phyloP scores from a whole-genome alignment of 768 basidiomycete species.

The Tricholoma sp. region DNA sequence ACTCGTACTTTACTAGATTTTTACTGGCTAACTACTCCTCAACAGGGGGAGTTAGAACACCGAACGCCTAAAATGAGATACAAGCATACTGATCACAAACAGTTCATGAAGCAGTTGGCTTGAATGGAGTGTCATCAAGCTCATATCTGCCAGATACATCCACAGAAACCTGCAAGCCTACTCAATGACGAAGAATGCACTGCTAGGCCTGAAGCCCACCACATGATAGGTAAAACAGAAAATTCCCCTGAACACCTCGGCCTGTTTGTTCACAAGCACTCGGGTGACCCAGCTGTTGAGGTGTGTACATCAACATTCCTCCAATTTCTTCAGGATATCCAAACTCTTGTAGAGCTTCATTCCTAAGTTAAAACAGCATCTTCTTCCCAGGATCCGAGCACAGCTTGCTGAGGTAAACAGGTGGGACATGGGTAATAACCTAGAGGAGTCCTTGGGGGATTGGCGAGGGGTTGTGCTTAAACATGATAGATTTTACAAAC shows the following conservation, averaged over 20 bases:
- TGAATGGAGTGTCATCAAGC: slow-evolving; percentile 10
- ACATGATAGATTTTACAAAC: not conserved
- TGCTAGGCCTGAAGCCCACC: not conserved
- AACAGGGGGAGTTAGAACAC: slow-evolving; percentile 16
- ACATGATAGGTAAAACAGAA: not conserved
- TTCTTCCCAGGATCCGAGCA: not conserved
- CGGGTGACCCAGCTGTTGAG: slow-evolving; percentile 1
- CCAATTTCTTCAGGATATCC: not conserved
- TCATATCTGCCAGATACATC: not conserved
- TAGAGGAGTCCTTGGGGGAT: not conserved
- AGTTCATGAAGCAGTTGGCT: slow-evolving; percentile 6
- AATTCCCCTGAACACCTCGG: not conserved
- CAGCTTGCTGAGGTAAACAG: not conserved
- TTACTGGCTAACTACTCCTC: not conserved
- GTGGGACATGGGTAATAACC: not conserved
- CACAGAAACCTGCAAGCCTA: not conserved
- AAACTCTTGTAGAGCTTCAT: not conserved
- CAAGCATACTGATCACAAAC: slow-evolving; percentile 6
- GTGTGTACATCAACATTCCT: not conserved
- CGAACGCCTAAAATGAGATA: slow-evolving; percentile 9
- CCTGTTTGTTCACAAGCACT: not conserved
- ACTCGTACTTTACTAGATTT: not conserved
- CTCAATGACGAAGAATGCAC: not conserved
- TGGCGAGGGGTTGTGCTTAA: not conserved
- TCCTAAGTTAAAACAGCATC: not conserved